Evolutionary conservation across 1,284 basidiomycete species (phyloP), one percentile per base, ranked within the genome.

Genomic region (Coniophora puteana): DNA sequence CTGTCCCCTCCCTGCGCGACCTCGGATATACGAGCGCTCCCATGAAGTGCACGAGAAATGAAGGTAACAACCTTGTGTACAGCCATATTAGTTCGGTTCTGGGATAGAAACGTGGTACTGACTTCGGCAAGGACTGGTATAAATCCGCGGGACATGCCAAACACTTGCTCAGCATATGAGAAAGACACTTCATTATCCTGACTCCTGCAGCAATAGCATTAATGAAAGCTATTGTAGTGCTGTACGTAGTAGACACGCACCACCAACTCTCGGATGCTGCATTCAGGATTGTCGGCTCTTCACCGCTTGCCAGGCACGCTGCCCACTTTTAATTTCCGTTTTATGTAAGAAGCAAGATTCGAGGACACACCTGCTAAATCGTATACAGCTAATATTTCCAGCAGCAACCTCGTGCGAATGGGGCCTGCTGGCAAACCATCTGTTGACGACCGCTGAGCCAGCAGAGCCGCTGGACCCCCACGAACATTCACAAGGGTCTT

Each of bases 381-480:
- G 50, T 70, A 73, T 26, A 72, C 65, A 2, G 69, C 62, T 35
- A 75, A 52, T 38, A 72, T 70, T 57, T 73, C 72, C 41, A 71
- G 54, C 42, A 70, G 57, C 18, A 72, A 49, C 38, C 65, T 48
- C 23, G 62, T 64, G 18, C n/a, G n/a, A n/a, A n/a, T n/a, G n/a
- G n/a, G n/a, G n/a, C 66, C 63, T 13, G 61, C 64, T 18, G 67
- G 64, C 38, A 59, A 54, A 7, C 63, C 67, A 24, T 67, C 63
- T 36, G 50, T 47, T 37, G 50, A 51, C 26, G 57, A 44, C 43
- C 52, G 53, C 40, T 69, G 50, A 52, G 68, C 52, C 55, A 68
- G 49, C 53, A 66, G 41, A 31, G 58, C 53, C 11, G 57, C 57
- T 16, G 59, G 62, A 38, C 59, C 58, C 38, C 69, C 71, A 52